Evolutionary conservation across 2,329 filamentous ascomycete species (phyloP), one percentile per base, ranked within the genome.

Genomic region (Trichophaea hybrida): DNA sequence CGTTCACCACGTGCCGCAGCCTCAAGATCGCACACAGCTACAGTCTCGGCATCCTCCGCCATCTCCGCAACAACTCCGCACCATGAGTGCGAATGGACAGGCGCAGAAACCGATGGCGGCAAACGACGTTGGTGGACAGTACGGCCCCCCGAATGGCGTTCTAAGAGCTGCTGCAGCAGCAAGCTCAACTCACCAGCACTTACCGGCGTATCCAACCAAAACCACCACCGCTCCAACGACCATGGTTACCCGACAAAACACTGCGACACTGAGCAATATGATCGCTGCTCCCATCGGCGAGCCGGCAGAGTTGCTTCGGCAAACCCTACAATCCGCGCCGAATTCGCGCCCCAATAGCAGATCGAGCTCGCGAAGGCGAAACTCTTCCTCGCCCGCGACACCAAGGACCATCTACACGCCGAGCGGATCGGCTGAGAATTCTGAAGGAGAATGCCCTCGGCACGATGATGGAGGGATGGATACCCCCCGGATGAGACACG

Each of bases 401-500:
- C 60, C 64, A 35, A 62, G 56, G 31, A 51, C 50, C 7, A 37
- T 53, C 4, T 53, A 53, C 50, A 53, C 50, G 24, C 50, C 50
- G 34, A 53, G 63, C 34, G 58, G 58, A 10, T 64, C 62, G 13
- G 50, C 62, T 5, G 62, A 64, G n/a, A 55, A 56, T 40, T 64
- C 64, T 6, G 64, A 51, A n/a, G 58, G 58, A 6, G 64, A 62
- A 34, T 61, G 62, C 40, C 54, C 58, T 24, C 57, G 31, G n/a
- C 51, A 63, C 51, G 59, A 65, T 31, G 60, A 64, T 34, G 62
- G 24, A 13, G 44, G 15, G 12, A 53, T 53, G 10, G 50, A 53
- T 37, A 6, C n/a, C n/a, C 50, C 61, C n/a, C 57, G 61, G 15
- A 65, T 65, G 64, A 62, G 90, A 53, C 90, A 96, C 74, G 90